Conservation (phyloP, 306 rosid species). For the Medicago arabica region DNA sequence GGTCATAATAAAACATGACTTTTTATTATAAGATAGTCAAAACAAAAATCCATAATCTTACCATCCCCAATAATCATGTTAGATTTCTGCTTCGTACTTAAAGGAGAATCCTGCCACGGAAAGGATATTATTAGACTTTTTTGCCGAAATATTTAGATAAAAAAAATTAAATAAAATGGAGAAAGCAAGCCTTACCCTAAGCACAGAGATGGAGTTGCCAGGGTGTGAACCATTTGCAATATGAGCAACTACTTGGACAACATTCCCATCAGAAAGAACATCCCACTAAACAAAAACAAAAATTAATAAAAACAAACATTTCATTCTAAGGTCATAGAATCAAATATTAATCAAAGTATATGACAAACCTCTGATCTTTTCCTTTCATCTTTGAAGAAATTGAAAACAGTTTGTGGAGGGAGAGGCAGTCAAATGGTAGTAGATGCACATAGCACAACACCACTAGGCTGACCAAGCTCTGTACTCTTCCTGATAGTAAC, state of each 20-base stretch:
- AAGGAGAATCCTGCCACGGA: no score
- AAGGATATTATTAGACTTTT: no score
- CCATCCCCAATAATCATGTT: no score
- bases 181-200: slow-evolving; percentile 59
- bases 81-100: no score
- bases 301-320: background rate
- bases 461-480: slow-evolving; percentile 87
- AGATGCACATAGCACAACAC: slow-evolving; percentile 87
- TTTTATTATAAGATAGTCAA: no score
- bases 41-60: no score
- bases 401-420: slow-evolving; percentile 82
- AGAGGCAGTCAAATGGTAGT: slow-evolving; percentile 93
- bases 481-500: slow-evolving; percentile 79
- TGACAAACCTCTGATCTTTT: slow-evolving; percentile 78
- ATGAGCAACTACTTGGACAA: slow-evolving; percentile 91
- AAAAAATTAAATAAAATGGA: background rate
- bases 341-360: background rate
- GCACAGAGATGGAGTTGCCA: slow-evolving; percentile 92
- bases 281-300: slow-evolving; percentile 68
- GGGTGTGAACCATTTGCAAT: slow-evolving; percentile 92
- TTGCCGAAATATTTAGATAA: no score
- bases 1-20: no score
- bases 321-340: background rate
- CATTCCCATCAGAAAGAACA: slow-evolving; percentile 86
- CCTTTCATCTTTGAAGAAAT: slow-evolving; percentile 90